Percentiles rank a stretch among this genome's conserved stretches.
Evolutionary conservation across 2,329 filamentous ascomycete genomes (phyloP).

Genomic region (Paecilomyces formosus): DNA sequence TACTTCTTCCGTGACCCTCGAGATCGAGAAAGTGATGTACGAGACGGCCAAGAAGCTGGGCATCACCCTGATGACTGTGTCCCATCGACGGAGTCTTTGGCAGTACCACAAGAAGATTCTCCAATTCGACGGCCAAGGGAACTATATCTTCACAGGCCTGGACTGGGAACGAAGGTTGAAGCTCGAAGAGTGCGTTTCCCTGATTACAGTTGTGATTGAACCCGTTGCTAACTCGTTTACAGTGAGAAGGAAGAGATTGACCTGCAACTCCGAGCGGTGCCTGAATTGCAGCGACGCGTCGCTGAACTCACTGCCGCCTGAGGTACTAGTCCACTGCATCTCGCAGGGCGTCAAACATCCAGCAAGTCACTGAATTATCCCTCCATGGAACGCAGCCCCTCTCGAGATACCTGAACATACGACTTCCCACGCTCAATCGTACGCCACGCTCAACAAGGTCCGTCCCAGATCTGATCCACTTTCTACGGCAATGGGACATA

Average conservation of each 20-base stretch:
- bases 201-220: not conserved
- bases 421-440: too few relatives aligned
- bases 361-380: not conserved
- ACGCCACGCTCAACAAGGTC: too few relatives aligned
- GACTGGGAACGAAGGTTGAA: constrained; percentile 79
- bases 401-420: too few relatives aligned
- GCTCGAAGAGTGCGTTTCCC: constrained; percentile 65
- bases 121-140: constrained; percentile 92
- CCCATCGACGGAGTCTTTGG: constrained; percentile 85
- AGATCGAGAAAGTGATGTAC: constrained; percentile 94
- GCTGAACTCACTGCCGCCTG: constrained; percentile 59
- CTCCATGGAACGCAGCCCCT: not conserved
- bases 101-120: constrained; percentile 92
- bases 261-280: constrained; percentile 72
- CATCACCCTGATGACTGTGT: constrained; percentile 95
- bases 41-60: constrained; percentile 86
- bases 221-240: constrained; percentile 9
- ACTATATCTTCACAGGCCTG: constrained; percentile 80
- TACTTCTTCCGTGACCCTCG: constrained; percentile 87
- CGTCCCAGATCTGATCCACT: too few relatives aligned
- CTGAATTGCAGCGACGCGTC: constrained; percentile 79
- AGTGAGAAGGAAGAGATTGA: constrained; percentile 91
- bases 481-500: too few relatives aligned
- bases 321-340: not conserved
- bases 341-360: not conserved